phyloP scores from a whole-genome alignment of 345 rosid species.

The Fremontodendron californicum region DNA sequence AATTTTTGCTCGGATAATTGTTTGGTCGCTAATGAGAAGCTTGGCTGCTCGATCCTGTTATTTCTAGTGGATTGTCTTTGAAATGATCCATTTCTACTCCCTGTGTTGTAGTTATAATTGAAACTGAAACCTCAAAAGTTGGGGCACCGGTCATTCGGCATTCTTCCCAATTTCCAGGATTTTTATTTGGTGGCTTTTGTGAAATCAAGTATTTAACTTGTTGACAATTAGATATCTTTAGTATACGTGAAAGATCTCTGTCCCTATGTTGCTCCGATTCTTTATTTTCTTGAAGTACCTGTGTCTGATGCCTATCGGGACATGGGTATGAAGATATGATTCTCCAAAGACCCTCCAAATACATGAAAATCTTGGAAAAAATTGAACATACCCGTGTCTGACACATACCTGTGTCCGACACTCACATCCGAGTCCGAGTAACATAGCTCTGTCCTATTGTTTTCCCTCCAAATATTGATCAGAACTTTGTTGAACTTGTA shows the following conservation, averaged over 20 bases:
- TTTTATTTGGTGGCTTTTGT: background rate
- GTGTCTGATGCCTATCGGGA: too few species aligned
- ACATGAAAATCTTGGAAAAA: too few species aligned
- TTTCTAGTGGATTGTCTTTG: background rate
- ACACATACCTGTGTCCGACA: too few species aligned
- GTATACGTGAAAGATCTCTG: background rate
- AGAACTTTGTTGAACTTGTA: background rate
- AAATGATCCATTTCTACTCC: background rate
- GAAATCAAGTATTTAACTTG: background rate
- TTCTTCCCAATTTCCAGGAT: background rate
- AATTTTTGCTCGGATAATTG: background rate
- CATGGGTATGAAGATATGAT: too few species aligned
- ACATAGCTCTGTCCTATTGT: too few species aligned
- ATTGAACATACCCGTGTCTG: too few species aligned
- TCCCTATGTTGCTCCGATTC: too few species aligned
- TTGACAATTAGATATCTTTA: background rate
- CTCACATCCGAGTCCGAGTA: too few species aligned
- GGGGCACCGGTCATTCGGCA: background rate
- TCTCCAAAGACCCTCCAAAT: too few species aligned
- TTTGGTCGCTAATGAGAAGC: background rate
- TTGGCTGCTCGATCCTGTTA: background rate
- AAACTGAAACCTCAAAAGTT: background rate
- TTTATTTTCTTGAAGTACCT: too few species aligned
- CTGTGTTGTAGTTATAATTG: background rate
- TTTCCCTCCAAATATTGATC: background rate